Conservation (phyloP, 2,329 filamentous ascomycete genomes). For the Sclerotiophoma versabilis region DNA sequence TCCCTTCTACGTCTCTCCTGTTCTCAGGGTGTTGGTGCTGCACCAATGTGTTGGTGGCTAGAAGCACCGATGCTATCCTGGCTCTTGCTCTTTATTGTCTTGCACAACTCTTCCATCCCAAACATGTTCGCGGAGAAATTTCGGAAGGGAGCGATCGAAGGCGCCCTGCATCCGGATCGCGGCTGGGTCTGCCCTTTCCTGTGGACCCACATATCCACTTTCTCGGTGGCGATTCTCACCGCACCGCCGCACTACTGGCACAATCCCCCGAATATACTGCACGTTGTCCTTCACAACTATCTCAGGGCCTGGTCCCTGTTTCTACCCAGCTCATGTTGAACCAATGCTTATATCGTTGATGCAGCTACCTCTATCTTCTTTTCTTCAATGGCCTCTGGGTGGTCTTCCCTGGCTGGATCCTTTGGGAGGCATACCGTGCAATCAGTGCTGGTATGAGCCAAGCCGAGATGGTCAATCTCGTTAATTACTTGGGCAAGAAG, state of each 20-base stretch:
- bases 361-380: conserved; percentile 65
- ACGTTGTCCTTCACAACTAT: neutral
- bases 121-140: neutral
- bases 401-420: conserved; percentile 64
- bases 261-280: neutral
- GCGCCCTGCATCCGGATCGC: conserved; percentile 7
- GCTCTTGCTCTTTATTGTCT: neutral
- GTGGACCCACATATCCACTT: conserved; percentile 7
- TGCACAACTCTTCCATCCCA: neutral
- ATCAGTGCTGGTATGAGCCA: conserved; percentile 49
- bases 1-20: neutral
- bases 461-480: conserved; percentile 48
- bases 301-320: neutral
- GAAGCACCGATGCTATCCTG: conserved; percentile 1
- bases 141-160: neutral
- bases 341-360: neutral
- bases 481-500: conserved; percentile 48
- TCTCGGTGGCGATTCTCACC: conserved; percentile 18
- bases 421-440: conserved; percentile 60
- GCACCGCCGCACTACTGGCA: neutral
- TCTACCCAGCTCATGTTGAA: neutral
- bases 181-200: conserved; percentile 1
- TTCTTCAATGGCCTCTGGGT: conserved; percentile 73
- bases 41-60: neutral
- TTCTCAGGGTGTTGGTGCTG: neutral